Percentiles rank a stretch among this genome's conserved stretches.
phyloP scores from a whole-genome alignment of 2,329 filamentous ascomycete species.

The Microsporum canis region DNA sequence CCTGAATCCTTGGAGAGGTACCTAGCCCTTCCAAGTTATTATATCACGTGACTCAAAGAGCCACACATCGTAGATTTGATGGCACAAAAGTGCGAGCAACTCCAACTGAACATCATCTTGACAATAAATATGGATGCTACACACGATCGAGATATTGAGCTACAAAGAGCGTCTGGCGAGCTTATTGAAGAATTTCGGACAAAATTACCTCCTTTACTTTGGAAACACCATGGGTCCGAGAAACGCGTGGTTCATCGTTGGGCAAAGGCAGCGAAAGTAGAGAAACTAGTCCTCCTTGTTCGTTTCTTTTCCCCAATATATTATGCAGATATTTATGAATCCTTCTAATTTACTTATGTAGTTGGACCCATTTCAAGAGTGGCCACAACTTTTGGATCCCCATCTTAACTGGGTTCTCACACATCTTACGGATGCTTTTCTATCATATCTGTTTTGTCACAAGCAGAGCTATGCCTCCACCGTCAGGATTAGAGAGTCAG shows the following conservation, averaged over 20 bases:
- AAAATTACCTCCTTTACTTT: constrained; percentile 34
- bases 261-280: constrained; percentile 28
- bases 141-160: constrained; percentile 36
- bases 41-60: neutral
- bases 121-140: constrained; percentile 32
- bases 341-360: constrained; percentile 14
- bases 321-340: constrained; percentile 6
- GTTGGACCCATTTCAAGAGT: constrained; percentile 88
- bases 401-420: constrained; percentile 67
- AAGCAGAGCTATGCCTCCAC: constrained; percentile 30
- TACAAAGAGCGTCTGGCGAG: constrained; percentile 37
- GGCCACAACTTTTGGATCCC: constrained; percentile 83
- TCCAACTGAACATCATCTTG: neutral
- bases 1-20: too few species aligned
- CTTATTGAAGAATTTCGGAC: constrained; percentile 32
- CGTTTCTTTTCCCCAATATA: constrained; percentile 13
- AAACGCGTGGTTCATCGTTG: constrained; percentile 28
- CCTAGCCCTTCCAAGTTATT: too few species aligned
- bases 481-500: constrained; percentile 16
- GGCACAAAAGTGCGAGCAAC: too few species aligned
- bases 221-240: constrained; percentile 22
- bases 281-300: constrained; percentile 32
- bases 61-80: too few species aligned
- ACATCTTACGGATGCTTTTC: constrained; percentile 61
- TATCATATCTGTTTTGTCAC: constrained; percentile 48